A percentile compares a stretch with the other conserved stretches of the same genome.
These are phyloP conservation scores for Didymella lethalis DNA, from an alignment of 2,329 filamentous ascomycete genomes.

Conservation along the genomic window DNA sequence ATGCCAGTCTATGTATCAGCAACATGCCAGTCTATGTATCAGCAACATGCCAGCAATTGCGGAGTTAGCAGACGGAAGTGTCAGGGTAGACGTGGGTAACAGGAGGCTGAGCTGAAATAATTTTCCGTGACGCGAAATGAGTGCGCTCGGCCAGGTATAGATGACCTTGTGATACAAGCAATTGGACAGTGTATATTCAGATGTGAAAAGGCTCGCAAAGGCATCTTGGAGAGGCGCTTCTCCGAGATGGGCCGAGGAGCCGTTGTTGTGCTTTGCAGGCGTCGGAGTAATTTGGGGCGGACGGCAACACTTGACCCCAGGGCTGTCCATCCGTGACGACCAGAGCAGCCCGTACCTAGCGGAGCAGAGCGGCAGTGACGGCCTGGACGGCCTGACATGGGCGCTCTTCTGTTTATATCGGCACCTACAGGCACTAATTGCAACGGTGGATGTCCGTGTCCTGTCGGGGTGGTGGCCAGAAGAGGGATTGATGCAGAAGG, in stretches of 20 bases:
- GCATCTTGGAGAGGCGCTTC: conserved; percentile 3
- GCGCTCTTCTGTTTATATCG: background rate
- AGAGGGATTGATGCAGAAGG: conserved; percentile 9
- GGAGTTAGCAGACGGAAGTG: background rate
- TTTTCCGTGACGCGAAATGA: conserved; percentile 4
- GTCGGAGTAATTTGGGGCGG: conserved; percentile 21
- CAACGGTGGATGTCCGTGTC: background rate
- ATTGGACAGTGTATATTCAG: background rate
- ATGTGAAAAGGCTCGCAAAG: background rate
- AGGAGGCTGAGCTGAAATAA: background rate
- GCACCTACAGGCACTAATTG: background rate
- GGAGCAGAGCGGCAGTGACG: background rate
- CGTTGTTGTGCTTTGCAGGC: conserved; percentile 8
- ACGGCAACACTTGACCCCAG: conserved; percentile 6
- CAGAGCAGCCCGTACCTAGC: background rate
- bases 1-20: background rate
- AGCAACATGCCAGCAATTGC: conserved; percentile 2
- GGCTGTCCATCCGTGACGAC: background rate
- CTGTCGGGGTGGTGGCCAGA: conserved; percentile 8
- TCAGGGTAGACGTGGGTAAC: conserved; percentile 3
- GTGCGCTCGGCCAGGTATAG: background rate
- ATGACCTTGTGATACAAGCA: background rate
- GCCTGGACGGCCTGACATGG: background rate
- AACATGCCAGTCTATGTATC: background rate
- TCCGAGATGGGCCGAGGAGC: conserved; percentile 13